phyloP scores from a whole-genome alignment of 352 stramenopile species.

The Globisporangium okanoganense region DNA sequence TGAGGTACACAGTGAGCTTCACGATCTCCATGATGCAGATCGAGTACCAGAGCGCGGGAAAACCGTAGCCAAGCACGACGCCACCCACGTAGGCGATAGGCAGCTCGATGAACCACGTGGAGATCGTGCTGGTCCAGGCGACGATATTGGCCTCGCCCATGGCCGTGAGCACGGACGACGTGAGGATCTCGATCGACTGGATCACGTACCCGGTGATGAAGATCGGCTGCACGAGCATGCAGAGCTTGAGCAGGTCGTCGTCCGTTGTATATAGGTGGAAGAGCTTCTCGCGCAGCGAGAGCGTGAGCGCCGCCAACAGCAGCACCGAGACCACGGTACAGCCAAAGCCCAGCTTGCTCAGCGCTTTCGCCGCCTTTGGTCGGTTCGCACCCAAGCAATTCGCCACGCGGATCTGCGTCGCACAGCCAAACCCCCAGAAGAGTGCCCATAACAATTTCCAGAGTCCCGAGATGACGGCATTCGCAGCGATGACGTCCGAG shows the following conservation, averaged over 20 bases:
- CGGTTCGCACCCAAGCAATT: constrained; percentile 74
- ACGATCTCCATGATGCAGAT: constrained; percentile 42
- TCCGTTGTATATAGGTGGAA: constrained; percentile 53
- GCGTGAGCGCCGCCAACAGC: constrained; percentile 31
- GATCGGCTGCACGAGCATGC: constrained; percentile 44
- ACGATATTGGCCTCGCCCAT: constrained; percentile 55
- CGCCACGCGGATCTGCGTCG: constrained; percentile 71
- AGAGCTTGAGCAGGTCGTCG: constrained; percentile 38
- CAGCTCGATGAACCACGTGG: constrained; percentile 45
- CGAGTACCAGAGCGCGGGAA: constrained; percentile 39
- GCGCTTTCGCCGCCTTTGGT: constrained; percentile 51
- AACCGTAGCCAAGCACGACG: constrained; percentile 39
- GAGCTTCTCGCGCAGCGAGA: constrained; percentile 28
- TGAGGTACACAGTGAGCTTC: constrained; percentile 36
- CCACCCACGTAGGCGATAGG: constrained; percentile 45
- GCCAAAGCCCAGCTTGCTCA: constrained; percentile 55
- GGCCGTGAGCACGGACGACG: constrained; percentile 35
- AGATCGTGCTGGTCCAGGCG: constrained; percentile 33
- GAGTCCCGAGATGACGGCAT: constrained; percentile 61
- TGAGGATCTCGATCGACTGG: constrained; percentile 50
- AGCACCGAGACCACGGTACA: constrained; percentile 53
- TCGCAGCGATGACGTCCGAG: constrained; percentile 73
- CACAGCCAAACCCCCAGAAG: constrained; percentile 78
- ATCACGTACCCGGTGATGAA: constrained; percentile 45
- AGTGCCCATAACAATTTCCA: constrained; percentile 70